Evolutionary conservation across 1,284 basidiomycete genomes (phyloP).

Genomic region (Caloboletus firmus): DNA sequence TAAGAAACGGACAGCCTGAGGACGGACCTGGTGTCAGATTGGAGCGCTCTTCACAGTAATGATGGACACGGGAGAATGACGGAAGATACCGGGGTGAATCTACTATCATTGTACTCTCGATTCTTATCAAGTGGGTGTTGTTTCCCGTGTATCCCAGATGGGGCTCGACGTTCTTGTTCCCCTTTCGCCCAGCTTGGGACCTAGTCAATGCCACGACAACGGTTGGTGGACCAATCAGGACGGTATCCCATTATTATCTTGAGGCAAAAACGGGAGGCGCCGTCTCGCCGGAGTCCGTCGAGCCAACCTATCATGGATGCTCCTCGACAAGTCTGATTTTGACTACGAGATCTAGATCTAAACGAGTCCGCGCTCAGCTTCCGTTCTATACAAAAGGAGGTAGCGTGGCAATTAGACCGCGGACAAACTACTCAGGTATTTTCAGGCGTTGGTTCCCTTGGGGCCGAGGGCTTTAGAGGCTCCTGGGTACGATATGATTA

Average conservation of each 20-base stretch:
- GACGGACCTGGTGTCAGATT: slow-evolving; percentile 1
- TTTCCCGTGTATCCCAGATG: slow-evolving; percentile 6
- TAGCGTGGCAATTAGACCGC: slow-evolving; percentile 26
- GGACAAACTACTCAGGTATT: slow-evolving; percentile 12
- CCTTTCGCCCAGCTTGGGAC: slow-evolving; percentile 6
- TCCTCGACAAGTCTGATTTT: slow-evolving; percentile 29
- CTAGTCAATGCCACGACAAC: slow-evolving; percentile 12
- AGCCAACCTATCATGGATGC: slow-evolving; percentile 2
- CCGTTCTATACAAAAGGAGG: slow-evolving; percentile 19
- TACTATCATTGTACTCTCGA: background rate
- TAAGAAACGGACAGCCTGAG: slow-evolving; percentile 8
- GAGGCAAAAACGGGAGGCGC: slow-evolving; percentile 2
- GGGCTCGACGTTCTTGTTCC: slow-evolving; percentile 1
- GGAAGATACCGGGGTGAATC: slow-evolving; percentile 19
- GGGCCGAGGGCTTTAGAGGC: slow-evolving; percentile 27
- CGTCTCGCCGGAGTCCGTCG: slow-evolving; percentile 9
- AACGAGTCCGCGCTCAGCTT: slow-evolving; percentile 3
- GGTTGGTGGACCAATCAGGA: slow-evolving; percentile 18
- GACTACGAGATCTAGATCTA: slow-evolving; percentile 23
- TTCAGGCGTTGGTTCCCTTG: slow-evolving; percentile 20
- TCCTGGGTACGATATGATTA: slow-evolving; percentile 14
- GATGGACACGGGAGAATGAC: slow-evolving; percentile 15
- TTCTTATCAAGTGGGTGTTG: slow-evolving; percentile 2
- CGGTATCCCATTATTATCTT: slow-evolving; percentile 2
- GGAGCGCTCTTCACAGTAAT: slow-evolving; percentile 6